phyloP scores from a whole-genome alignment of 768 basidiomycete species.

The Trichaptum fuscoviolaceum region DNA sequence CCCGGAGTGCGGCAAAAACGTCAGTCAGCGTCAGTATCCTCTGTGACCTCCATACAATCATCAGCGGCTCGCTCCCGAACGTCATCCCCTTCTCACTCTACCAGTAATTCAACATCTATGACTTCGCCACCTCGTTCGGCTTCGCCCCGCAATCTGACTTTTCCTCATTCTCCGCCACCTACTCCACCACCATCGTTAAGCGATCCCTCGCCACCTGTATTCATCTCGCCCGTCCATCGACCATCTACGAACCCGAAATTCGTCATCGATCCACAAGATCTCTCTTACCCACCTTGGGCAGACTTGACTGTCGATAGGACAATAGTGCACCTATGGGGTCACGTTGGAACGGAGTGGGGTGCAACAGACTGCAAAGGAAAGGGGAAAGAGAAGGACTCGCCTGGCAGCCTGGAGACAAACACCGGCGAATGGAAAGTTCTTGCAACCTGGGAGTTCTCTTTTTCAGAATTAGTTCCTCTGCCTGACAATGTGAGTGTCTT shows the following conservation, averaged over 20 bases:
- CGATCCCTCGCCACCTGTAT: slow-evolving; percentile 44
- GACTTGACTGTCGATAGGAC: slow-evolving; percentile 49
- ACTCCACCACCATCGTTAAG: slow-evolving; percentile 13
- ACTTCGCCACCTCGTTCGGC: slow-evolving; percentile 10
- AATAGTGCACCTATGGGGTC: slow-evolving; percentile 57
- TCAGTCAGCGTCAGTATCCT: slow-evolving; percentile 25
- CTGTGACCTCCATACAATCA: slow-evolving; percentile 10
- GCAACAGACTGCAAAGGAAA: slow-evolving; percentile 24
- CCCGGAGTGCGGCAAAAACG: slow-evolving; percentile 6
- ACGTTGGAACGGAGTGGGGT: slow-evolving; percentile 22
- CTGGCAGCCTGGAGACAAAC: neutral
- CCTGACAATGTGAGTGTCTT: slow-evolving; percentile 51
- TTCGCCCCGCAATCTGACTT: slow-evolving; percentile 7
- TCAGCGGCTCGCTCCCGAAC: slow-evolving; percentile 13
- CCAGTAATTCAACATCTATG: slow-evolving; percentile 10
- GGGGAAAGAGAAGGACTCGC: slow-evolving; percentile 41
- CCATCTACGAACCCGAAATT: slow-evolving; percentile 86
- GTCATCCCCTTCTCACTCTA: slow-evolving; percentile 16
- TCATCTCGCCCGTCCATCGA: slow-evolving; percentile 71
- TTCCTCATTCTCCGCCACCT: slow-evolving; percentile 22
- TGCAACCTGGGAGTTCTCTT: slow-evolving; percentile 60
- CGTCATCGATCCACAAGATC: slow-evolving; percentile 45
- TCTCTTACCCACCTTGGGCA: slow-evolving; percentile 50
- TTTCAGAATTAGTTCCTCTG: slow-evolving; percentile 53
- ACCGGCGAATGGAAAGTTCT: slow-evolving; percentile 52